Conservation (phyloP, 441 rosid species). For the Populus hybrid region DNA sequence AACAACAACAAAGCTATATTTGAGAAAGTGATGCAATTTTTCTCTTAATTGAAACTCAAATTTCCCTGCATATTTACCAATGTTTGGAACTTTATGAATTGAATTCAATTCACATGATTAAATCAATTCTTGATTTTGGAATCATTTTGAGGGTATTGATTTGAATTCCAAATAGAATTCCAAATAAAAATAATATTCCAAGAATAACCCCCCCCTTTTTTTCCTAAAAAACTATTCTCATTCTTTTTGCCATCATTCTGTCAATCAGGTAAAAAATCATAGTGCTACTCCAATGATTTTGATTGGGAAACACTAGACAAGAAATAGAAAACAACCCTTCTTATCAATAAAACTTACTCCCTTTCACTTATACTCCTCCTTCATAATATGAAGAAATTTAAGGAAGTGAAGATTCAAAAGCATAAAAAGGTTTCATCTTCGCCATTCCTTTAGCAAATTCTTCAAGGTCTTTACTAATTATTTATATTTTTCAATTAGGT, state of each 20-base stretch:
- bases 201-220: no score
- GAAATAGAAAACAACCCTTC: slow-evolving; percentile 56
- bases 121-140: no score
- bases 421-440: slow-evolving; percentile 66
- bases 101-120: no score
- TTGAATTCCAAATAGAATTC: no score
- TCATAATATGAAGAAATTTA: background rate
- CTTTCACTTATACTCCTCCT: slow-evolving; percentile 13
- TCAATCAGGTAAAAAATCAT: slow-evolving; percentile 17
- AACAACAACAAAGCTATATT: background rate
- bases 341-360: slow-evolving; percentile 51
- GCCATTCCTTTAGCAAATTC: slow-evolving; percentile 79
- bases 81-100: no score
- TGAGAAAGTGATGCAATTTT: no score
- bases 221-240: no score
- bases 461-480: slow-evolving; percentile 53
- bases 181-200: no score
- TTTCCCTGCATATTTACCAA: no score
- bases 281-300: slow-evolving; percentile 83
- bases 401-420: slow-evolving; percentile 32
- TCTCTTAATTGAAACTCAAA: no score
- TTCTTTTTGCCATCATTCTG: no score
- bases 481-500: background rate
- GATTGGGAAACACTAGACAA: slow-evolving; percentile 55
- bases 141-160: no score